phyloP scores from a whole-genome alignment of 257 asterid genomes.

The Mitragyna speciosa region DNA sequence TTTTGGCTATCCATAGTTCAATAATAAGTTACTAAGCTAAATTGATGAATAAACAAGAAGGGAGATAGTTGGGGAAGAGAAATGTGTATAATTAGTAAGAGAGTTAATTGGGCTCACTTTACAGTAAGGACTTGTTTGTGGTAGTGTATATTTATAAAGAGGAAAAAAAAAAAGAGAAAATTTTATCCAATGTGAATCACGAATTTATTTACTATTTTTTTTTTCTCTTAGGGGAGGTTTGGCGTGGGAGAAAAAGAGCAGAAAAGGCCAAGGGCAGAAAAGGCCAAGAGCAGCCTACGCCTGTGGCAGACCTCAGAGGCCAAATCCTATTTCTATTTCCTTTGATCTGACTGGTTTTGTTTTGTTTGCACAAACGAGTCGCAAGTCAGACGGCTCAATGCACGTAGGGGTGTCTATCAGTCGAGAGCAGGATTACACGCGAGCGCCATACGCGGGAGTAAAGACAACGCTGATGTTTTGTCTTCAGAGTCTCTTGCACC shows the following conservation, averaged over 20 bases:
- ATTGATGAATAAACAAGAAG: not conserved
- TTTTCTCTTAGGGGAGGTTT: not conserved
- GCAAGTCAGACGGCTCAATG: conserved; percentile 13
- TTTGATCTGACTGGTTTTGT: not conserved
- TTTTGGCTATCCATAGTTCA: conserved; percentile 57
- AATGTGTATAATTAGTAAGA: conserved; percentile 3
- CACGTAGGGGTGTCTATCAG: not conserved
- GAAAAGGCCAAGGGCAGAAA: conserved; percentile 57
- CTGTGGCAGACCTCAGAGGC: conserved; percentile 3
- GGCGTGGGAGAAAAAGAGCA: conserved; percentile 39
- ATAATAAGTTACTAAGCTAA: not conserved
- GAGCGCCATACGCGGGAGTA: conserved; percentile 67
- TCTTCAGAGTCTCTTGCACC: not conserved
- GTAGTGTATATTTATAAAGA: not conserved
- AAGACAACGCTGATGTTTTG: conserved; percentile 29
- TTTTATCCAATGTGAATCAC: not conserved
- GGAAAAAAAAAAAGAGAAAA: not conserved
- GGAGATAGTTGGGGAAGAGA: not conserved
- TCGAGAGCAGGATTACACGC: conserved; percentile 24
- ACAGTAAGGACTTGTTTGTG: conserved; percentile 32
- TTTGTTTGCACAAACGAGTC: not conserved
- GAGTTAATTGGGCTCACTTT: not conserved
- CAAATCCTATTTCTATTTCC: not conserved
- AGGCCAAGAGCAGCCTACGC: conserved; percentile 35
- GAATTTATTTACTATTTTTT: not conserved